Percentiles rank a stretch among this genome's conserved stretches.
phyloP scores from a whole-genome alignment of 176 grass and related monocot species.

The Aegilops tauschii region DNA sequence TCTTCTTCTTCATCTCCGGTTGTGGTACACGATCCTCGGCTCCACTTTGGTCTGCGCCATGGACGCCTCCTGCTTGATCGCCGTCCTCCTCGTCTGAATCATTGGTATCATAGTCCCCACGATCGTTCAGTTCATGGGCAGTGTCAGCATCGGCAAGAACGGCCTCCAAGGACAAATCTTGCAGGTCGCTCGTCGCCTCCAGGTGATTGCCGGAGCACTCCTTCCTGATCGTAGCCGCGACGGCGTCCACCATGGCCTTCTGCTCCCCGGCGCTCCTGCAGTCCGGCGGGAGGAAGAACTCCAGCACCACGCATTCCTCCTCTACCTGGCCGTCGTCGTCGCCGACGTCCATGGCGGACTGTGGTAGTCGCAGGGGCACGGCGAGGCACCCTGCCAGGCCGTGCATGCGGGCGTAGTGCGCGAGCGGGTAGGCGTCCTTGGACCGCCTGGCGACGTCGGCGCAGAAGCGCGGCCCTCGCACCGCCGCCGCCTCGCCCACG shows the following conservation, averaged over 20 bases:
- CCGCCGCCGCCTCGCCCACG: conserved; percentile 41
- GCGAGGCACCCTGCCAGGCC: conserved; percentile 60
- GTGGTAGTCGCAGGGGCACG: conserved; percentile 21
- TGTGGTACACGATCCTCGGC: not conserved
- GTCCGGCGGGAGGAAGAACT: conserved; percentile 77
- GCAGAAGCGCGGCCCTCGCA: conserved; percentile 43
- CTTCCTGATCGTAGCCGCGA: conserved; percentile 32
- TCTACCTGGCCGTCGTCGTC: not conserved
- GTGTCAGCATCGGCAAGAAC: not conserved
- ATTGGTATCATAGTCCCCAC: not conserved
- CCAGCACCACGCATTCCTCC: conserved; percentile 57
- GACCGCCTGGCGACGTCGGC: conserved; percentile 55
- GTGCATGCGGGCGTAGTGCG: conserved; percentile 76
- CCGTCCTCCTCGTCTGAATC: conserved; percentile 14
- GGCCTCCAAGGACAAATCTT: not conserved
- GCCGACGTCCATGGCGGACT: not conserved
- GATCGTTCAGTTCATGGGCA: not conserved
- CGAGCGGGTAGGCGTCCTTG: conserved; percentile 78
- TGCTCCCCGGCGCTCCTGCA: conserved; percentile 47
- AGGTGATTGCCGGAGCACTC: conserved; percentile 29
- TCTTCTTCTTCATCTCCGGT: conserved; percentile 39
- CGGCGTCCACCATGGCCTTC: conserved; percentile 27
- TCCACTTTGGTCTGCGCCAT: not conserved
- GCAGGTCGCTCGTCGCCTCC: conserved; percentile 1
- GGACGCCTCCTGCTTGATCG: not conserved